Percentiles rank a stretch among this genome's conserved stretches.
Evolutionary conservation across 495 filamentous ascomycete species (phyloP).

Genomic region (Aspergillus incahuasiensis): DNA sequence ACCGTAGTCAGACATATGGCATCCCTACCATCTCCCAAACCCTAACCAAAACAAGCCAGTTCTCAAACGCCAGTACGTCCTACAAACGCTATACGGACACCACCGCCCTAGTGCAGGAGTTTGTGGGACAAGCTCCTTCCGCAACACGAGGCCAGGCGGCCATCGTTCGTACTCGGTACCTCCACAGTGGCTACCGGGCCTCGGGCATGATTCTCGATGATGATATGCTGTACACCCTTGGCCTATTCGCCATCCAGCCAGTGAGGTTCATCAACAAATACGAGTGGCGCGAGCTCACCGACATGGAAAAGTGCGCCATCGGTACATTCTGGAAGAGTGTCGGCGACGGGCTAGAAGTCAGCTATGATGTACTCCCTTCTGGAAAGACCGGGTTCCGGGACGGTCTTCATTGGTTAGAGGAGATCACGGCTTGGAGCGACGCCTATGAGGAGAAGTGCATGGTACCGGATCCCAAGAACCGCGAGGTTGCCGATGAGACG

Average conservation of each 20-base stretch:
- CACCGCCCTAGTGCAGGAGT: constrained; percentile 51
- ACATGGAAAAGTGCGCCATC: constrained; percentile 61
- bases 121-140: constrained; percentile 43
- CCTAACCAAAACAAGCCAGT: constrained; percentile 54
- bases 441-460: constrained; percentile 53
- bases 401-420: constrained; percentile 63
- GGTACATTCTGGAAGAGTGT: constrained; percentile 62
- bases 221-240: constrained; percentile 65
- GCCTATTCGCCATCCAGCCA: constrained; percentile 57
- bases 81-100: constrained; percentile 65
- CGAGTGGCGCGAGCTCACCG: constrained; percentile 60
- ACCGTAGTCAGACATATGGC: constrained; percentile 52
- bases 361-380: constrained; percentile 42
- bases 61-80: constrained; percentile 48
- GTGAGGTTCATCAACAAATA: constrained; percentile 51
- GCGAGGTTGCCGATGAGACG: constrained; percentile 50
- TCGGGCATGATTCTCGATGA: constrained; percentile 57
- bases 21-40: constrained; percentile 58
- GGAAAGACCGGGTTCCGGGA: constrained; percentile 47
- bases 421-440: constrained; percentile 54
- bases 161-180: constrained; percentile 61
- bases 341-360: constrained; percentile 58
- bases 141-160: constrained; percentile 45
- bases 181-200: constrained; percentile 57
- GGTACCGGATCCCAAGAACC: constrained; percentile 52